These are phyloP conservation scores for Neurospora sp. DNA, from an alignment of 495 filamentous ascomycete genomes.

Conservation along the genomic window DNA sequence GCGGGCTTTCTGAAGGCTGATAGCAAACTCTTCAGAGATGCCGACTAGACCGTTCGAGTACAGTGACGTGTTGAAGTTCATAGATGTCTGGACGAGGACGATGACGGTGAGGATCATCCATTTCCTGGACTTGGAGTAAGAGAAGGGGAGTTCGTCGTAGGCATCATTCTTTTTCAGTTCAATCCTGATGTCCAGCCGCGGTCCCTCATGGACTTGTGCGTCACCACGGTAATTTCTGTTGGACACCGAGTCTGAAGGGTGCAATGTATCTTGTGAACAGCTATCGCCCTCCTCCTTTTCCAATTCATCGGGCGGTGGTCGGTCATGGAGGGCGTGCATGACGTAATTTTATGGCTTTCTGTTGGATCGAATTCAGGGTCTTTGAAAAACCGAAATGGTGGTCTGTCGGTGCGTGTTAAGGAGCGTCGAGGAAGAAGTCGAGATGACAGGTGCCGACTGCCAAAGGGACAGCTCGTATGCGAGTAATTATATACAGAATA, in stretches of 20 bases:
- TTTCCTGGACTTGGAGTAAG: slow-evolving; percentile 57
- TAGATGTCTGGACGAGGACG: slow-evolving; percentile 68
- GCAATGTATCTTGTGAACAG: neutral
- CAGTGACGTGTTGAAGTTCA: slow-evolving; percentile 76
- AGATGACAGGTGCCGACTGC: neutral
- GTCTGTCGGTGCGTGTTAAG: neutral
- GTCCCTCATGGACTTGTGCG: neutral
- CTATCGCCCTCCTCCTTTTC: neutral
- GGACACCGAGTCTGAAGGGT: neutral
- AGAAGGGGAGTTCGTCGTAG: slow-evolving; percentile 56
- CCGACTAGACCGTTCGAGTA: slow-evolving; percentile 56
- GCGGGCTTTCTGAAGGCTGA: slow-evolving; percentile 55
- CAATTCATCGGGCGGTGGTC: neutral
- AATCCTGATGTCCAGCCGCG: slow-evolving; percentile 22
- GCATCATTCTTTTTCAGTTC: slow-evolving; percentile 55
- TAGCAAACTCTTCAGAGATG: slow-evolving; percentile 50
- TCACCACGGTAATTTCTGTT: neutral
- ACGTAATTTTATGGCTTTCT: neutral
- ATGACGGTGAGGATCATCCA: slow-evolving; percentile 66
- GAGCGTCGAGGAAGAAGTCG: neutral
- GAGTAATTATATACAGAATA: neutral
- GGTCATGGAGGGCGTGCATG: neutral
- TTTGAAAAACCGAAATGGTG: neutral
- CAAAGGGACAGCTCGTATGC: neutral
- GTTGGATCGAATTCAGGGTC: neutral